Conservation (phyloP, 1,139 yeast genomes). For the Taiozyma onychis region DNA sequence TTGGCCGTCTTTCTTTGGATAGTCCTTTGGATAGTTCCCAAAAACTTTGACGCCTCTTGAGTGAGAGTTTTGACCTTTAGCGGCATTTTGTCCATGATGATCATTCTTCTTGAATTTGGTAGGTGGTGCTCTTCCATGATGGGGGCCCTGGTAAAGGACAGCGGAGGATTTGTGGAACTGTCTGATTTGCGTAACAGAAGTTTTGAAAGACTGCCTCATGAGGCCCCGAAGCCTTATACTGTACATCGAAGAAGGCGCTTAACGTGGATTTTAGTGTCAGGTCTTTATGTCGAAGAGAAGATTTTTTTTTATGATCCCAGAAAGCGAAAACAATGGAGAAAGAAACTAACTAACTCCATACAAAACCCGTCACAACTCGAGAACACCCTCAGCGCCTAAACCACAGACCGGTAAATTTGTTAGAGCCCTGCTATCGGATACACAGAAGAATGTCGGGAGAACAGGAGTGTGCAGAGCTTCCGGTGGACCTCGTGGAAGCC, state of each 20-base stretch:
- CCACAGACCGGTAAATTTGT: neutral
- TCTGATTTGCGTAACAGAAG: neutral
- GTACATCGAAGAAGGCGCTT: neutral
- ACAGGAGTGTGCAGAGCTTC: slow-evolving; percentile 7
- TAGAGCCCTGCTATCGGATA: neutral
- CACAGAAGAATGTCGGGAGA: neutral
- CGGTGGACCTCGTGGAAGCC: slow-evolving; percentile 22
- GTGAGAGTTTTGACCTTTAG: neutral
- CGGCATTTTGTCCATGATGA: neutral
- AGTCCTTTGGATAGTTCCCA: too few species aligned
- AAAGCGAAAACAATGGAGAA: neutral
- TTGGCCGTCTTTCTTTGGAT: neutral
- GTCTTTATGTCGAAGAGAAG: neutral
- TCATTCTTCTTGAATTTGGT: neutral
- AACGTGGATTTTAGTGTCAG: neutral
- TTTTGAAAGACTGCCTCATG: neutral
- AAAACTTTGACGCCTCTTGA: neutral
- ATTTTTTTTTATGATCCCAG: neutral
- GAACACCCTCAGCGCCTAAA: neutral
- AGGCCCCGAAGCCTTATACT: neutral
- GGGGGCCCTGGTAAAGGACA: neutral
- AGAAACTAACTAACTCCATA: neutral
- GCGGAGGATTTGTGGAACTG: neutral
- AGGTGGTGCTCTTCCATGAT: neutral
- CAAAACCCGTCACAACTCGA: neutral